Base-by-base conservation (phyloP, 768 basidiomycete species). In the Panaeolus cyanescens region DNA sequence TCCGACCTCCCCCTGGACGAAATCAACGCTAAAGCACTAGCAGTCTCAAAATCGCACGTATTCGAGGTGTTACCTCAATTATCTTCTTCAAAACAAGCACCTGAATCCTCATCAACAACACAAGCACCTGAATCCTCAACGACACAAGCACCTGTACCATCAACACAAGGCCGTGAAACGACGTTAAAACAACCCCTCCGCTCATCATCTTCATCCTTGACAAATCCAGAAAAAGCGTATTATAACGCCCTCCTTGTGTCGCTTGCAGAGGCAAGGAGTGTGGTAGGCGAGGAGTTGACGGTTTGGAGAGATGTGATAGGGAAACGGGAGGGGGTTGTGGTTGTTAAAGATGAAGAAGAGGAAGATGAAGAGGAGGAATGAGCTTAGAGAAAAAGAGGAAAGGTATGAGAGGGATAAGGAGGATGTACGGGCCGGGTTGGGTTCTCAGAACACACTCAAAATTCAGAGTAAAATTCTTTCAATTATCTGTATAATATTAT, bases 301-400 rank as follows among this genome's bases (percentile, higher is more conserved):
- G 80, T 71, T 5, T 92, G 90, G 91, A 81, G 88, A 67, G 90
- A 93, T 72, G 81, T 82, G 5, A 86, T 92, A 4, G 89, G 90
- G 12, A 88, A 81, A 54, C 68, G 74, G 6, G 91, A 93, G 70
- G 70, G 82, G n/a, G n/a, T n/a, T 66, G 79, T 92, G 65, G 73
- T 73, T 13, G 78, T 72, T 63, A 78, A 74, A 59, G 74, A 69
- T 13, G 83, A 79, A 0, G 77, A 74, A 5, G 83, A 80, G 0
- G 81, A 77, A 1, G 80, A 80, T 22, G 75, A 74, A 20, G 72
- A 70, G 8, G 71, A 64, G 45, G 67, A 67, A 17, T 58, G 58
- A 17, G 68, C n/a, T n/a, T n/a, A n/a, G n/a, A n/a, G 75, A 74
- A 20, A 72, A 70, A 7, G 71, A 64, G 45, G 67, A 67, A 17